A percentile compares a stretch with the other conserved stretches of the same genome.
phyloP scores from a whole-genome alignment of 441 rosid species.

The Aquilaria agallochum region DNA sequence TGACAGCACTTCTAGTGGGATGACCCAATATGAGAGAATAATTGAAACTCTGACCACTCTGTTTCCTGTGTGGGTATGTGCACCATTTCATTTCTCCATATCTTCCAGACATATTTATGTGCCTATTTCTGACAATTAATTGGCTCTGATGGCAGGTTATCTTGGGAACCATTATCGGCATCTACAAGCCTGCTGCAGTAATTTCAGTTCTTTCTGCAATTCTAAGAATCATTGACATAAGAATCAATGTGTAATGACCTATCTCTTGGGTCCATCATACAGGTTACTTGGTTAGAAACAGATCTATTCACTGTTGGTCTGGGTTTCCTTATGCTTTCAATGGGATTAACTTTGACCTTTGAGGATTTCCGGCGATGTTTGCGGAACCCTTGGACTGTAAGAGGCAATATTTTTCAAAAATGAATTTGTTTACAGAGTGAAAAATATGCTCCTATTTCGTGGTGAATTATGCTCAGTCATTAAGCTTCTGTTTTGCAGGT shows the following conservation, averaged over 20 bases:
- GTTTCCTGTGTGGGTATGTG: slow-evolving; percentile 85
- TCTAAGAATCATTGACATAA: slow-evolving; percentile 5
- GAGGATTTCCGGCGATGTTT: slow-evolving; percentile 86
- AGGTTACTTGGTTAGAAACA: slow-evolving; percentile 95
- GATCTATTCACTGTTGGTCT: slow-evolving; percentile 83
- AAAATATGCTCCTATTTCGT: slow-evolving; percentile 1
- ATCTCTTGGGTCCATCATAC: slow-evolving; percentile 15
- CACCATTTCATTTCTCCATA: slow-evolving; percentile 4
- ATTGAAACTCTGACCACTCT: slow-evolving; percentile 86
- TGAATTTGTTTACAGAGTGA: slow-evolving; percentile 10
- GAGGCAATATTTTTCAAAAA: slow-evolving; percentile 17
- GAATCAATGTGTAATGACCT: slow-evolving; percentile 8
- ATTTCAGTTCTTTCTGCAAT: slow-evolving; percentile 10
- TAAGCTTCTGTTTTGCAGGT: slow-evolving; percentile 53
- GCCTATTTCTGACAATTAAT: slow-evolving; percentile 10
- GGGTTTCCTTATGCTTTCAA: slow-evolving; percentile 96
- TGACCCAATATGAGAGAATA: slow-evolving; percentile 69
- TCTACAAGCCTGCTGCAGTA: slow-evolving; percentile 89
- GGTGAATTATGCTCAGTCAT: slow-evolving; percentile 8
- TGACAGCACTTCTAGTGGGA: slow-evolving; percentile 34
- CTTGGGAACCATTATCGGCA: slow-evolving; percentile 80
- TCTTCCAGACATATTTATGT: too few species aligned
- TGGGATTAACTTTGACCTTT: slow-evolving; percentile 91
- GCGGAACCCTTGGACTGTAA: slow-evolving; percentile 96
- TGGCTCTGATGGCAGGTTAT: slow-evolving; percentile 52